phyloP scores from a whole-genome alignment of 2,329 filamentous ascomycete genomes.

The Alternaria arborescens region DNA sequence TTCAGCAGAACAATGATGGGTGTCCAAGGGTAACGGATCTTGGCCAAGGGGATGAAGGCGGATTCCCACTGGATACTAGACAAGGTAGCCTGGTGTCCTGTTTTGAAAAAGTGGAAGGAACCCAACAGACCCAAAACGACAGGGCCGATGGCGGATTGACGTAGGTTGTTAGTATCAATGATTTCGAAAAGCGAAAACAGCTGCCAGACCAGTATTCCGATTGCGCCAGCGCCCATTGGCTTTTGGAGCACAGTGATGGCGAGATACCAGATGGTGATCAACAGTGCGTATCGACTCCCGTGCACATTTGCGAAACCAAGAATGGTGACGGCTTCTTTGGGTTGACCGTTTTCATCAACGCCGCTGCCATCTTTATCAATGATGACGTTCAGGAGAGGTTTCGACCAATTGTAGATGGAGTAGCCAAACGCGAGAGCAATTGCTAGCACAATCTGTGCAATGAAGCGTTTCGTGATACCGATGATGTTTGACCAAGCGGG shows the following conservation, averaged over 20 bases:
- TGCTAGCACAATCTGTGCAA: slow-evolving; percentile 82
- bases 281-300: slow-evolving; percentile 86
- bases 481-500: slow-evolving; percentile 61
- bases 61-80: slow-evolving; percentile 94
- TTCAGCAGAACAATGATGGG: slow-evolving; percentile 84
- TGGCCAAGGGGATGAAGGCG: slow-evolving; percentile 87
- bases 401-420: slow-evolving; percentile 84
- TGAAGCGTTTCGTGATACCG: slow-evolving; percentile 76
- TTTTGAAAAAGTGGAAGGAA: slow-evolving; percentile 96
- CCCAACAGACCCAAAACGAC: slow-evolving; percentile 86
- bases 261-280: slow-evolving; percentile 80
- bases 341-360: slow-evolving; percentile 29
- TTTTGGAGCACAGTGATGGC: slow-evolving; percentile 85
- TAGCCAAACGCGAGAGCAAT: slow-evolving; percentile 84
- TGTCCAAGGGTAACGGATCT: slow-evolving; percentile 87
- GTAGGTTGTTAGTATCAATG: slow-evolving; percentile 67
- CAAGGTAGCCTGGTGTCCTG: slow-evolving; percentile 90
- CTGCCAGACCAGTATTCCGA: slow-evolving; percentile 86
- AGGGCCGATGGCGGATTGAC: slow-evolving; percentile 79
- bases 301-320: slow-evolving; percentile 94
- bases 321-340: slow-evolving; percentile 70
- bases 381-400: slow-evolving; percentile 81
- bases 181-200: slow-evolving; percentile 78
- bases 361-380: slow-evolving; percentile 37
- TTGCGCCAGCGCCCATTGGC: slow-evolving; percentile 88